Evolutionary conservation across 1,284 basidiomycete species (phyloP).

Genomic region (Ustilago crameri): DNA sequence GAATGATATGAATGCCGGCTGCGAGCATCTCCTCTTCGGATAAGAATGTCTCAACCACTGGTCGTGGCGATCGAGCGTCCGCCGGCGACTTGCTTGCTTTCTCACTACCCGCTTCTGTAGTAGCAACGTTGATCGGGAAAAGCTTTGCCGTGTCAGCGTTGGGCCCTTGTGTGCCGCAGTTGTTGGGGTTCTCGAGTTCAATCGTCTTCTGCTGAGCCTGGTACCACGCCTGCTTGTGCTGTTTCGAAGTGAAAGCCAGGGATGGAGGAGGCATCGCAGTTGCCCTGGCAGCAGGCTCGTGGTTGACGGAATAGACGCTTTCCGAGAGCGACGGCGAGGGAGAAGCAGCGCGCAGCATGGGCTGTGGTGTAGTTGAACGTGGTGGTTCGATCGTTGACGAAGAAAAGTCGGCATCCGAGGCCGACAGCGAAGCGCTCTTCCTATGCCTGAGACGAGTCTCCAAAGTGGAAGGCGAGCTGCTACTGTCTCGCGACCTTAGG

Average conservation of each 20-base stretch:
- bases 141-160: slow-evolving; percentile 15
- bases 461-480: background rate
- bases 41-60: slow-evolving; percentile 29
- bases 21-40: slow-evolving; percentile 48
- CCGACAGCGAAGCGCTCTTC: slow-evolving; percentile 38
- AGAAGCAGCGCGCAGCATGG: slow-evolving; percentile 24
- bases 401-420: slow-evolving; percentile 30
- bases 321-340: slow-evolving; percentile 35
- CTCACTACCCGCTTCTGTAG: background rate
- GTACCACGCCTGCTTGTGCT: slow-evolving; percentile 51
- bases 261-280: slow-evolving; percentile 1
- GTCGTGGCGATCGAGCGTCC: slow-evolving; percentile 9
- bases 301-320: slow-evolving; percentile 8
- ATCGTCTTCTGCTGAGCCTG: slow-evolving; percentile 52
- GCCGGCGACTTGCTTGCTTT: slow-evolving; percentile 7
- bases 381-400: slow-evolving; percentile 9
- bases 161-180: slow-evolving; percentile 8
- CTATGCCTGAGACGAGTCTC: slow-evolving; percentile 18
- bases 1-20: slow-evolving; percentile 48
- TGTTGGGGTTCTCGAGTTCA: slow-evolving; percentile 28
- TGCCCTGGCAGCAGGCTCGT: background rate
- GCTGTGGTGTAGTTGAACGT: slow-evolving; percentile 23
- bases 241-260: slow-evolving; percentile 14
- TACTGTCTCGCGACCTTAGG: slow-evolving; percentile 14
- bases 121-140: slow-evolving; percentile 38